Percentiles rank a stretch among this genome's conserved stretches.
phyloP scores from a whole-genome alignment of 768 basidiomycete species.

The Cystobasidiopsis lactophilus region DNA sequence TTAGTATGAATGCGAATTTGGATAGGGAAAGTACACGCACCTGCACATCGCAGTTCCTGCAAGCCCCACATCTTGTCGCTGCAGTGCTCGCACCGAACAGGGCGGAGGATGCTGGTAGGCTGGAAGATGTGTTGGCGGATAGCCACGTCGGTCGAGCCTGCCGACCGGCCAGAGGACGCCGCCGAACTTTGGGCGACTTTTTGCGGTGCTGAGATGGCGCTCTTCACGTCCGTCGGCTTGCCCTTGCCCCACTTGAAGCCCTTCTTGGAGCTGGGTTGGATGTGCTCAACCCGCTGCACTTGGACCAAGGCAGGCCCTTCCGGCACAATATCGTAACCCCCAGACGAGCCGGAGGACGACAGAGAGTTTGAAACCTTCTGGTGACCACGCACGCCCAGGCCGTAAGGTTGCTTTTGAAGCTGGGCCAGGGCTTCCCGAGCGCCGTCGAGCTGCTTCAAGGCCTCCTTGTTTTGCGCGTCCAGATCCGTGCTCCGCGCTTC shows the following conservation, averaged over 20 bases:
- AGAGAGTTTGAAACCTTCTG: not conserved
- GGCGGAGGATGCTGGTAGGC: constrained; percentile 63
- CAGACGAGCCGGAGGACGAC: not conserved
- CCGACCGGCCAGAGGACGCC: not conserved
- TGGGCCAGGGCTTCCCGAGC: constrained; percentile 22
- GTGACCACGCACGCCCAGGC: not conserved
- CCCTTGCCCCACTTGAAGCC: constrained; percentile 27
- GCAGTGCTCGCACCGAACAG: constrained; percentile 84
- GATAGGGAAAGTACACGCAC: constrained; percentile 32
- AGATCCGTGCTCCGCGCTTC: constrained; percentile 83
- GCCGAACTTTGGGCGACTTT: not conserved
- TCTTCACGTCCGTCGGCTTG: constrained; percentile 6
- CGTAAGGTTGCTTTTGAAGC: constrained; percentile 2
- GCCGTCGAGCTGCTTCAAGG: constrained; percentile 51
- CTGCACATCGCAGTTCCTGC: constrained; percentile 61
- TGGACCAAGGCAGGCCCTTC: not conserved
- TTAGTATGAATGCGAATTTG: not conserved
- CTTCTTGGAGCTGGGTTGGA: constrained; percentile 13
- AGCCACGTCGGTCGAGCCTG: constrained; percentile 4
- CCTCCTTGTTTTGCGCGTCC: constrained; percentile 62
- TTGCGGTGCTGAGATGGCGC: not conserved
- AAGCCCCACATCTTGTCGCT: constrained; percentile 97
- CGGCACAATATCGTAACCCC: constrained; percentile 21
- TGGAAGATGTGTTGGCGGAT: constrained; percentile 61
- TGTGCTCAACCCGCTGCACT: not conserved